Conservation (phyloP, 176 grass and related monocot genomes). For the Tillandsia fasciculata region DNA sequence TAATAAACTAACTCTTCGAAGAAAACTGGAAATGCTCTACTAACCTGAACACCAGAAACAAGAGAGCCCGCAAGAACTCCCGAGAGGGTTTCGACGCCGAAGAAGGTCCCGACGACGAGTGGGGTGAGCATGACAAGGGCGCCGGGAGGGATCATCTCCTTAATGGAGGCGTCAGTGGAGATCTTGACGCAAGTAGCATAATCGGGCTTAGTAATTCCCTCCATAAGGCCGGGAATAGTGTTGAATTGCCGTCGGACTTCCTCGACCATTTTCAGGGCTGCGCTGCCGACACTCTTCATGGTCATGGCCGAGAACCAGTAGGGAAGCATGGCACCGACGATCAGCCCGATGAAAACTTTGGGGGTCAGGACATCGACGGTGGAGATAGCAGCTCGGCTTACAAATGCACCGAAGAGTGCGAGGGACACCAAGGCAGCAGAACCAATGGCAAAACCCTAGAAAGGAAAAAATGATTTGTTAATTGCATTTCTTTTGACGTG, state of each 20-base stretch:
- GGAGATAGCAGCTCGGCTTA: conserved; percentile 60
- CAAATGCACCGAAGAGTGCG: conserved; percentile 88
- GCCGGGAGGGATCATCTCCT: conserved; percentile 88
- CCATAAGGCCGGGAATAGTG: conserved; percentile 71
- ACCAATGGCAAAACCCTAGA: conserved; percentile 86
- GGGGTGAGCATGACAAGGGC: conserved; percentile 89
- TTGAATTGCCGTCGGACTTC: conserved; percentile 91
- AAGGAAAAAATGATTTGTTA: conserved; percentile 2
- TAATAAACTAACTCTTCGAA: too few relatives aligned
- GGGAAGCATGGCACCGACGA: conserved; percentile 33
- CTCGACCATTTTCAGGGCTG: conserved; percentile 91
- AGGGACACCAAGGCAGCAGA: conserved; percentile 88
- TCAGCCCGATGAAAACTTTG: conserved; percentile 79
- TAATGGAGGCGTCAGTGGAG: conserved; percentile 91
- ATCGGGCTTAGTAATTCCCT: conserved; percentile 76
- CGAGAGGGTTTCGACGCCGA: conserved; percentile 86
- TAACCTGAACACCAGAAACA: conserved; percentile 86
- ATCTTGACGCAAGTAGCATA: conserved; percentile 94
- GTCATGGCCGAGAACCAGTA: conserved; percentile 87
- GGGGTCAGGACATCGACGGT: conserved; percentile 80
- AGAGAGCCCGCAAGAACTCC: conserved; percentile 85
- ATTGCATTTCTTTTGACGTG: background rate
- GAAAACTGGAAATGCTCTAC: background rate
- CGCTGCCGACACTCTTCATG: conserved; percentile 91
- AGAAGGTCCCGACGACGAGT: conserved; percentile 68